Evolutionary conservation across 2,329 filamentous ascomycete species (phyloP).

Genomic region (Tolypocladium capitatum): DNA sequence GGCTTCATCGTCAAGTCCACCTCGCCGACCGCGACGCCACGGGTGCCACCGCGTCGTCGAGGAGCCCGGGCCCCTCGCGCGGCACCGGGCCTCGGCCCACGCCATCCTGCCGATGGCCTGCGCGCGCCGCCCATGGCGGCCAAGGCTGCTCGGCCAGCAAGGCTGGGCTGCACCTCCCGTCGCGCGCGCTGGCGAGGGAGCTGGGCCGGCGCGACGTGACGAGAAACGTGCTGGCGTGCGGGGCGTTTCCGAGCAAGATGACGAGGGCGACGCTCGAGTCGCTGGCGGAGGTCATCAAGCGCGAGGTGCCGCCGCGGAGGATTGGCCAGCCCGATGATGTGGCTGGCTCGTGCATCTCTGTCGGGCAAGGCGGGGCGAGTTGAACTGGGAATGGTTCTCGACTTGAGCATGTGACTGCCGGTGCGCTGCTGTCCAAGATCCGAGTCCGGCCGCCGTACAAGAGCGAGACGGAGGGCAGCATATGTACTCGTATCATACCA

Average conservation of each 20-base stretch:
- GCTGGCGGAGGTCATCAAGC: slow-evolving; percentile 39
- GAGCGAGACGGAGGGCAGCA: neutral
- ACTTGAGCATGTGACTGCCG: slow-evolving; percentile 11
- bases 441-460: slow-evolving; percentile 11
- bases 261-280: slow-evolving; percentile 47
- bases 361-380: slow-evolving; percentile 48
- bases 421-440: slow-evolving; percentile 32
- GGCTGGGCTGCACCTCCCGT: slow-evolving; percentile 52
- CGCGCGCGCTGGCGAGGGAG: slow-evolving; percentile 43
- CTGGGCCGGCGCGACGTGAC: slow-evolving; percentile 48
- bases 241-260: slow-evolving; percentile 59
- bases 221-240: slow-evolving; percentile 57
- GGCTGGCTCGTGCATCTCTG: slow-evolving; percentile 58
- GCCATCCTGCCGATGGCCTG: slow-evolving; percentile 51
- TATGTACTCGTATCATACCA: neutral
- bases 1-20: slow-evolving; percentile 53
- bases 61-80: slow-evolving; percentile 39
- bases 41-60: slow-evolving; percentile 42
- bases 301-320: slow-evolving; percentile 48
- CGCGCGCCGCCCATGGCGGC: slow-evolving; percentile 45
- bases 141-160: slow-evolving; percentile 49
- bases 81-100: slow-evolving; percentile 32
- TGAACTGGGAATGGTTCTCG: neutral
- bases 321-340: slow-evolving; percentile 58
- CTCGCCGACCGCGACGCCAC: slow-evolving; percentile 49